Evolutionary conservation across 2,329 filamentous ascomycete species (phyloP), one percentile per base, ranked within the genome.

Genomic region (Aspergillus sp.): DNA sequence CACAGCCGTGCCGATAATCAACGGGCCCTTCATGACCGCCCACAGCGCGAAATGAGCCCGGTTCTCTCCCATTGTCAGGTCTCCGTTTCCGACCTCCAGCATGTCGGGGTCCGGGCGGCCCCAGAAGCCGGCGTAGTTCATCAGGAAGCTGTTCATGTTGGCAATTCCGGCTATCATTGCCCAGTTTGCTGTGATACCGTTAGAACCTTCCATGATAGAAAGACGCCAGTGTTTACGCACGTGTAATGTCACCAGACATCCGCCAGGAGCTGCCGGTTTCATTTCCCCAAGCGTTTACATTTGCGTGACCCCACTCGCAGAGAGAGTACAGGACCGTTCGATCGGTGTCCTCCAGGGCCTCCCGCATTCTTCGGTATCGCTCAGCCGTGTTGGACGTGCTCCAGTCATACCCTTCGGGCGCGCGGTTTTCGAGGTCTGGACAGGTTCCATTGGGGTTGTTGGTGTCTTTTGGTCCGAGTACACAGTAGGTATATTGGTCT

Each of bases 291-390:
- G 48, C 45, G 32, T 65, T 61, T 3, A 74, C 69, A 11, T 66
- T 55, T 0, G 65, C 69, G 11, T 61, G 47, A 3, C 72, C 72
- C 71, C 72, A 75, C 17, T 68, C 60, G 45, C 71, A 75, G 10
- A 75, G 53, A 8, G 60, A 67, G 49, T 67, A 74, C 3, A 69
- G 48, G 8, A 75, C 74, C 0, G 63, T 57, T 10, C 62, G 55
- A 29, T 64, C 54, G 32, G 66, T 61, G 4, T 36, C 57, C 1
- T 60, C 44, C 3, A 75, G 54, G 1, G 68, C 68, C 45, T 74
- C 63, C n/a, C 67, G 58, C 72, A 77, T 76, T 13, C 45, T 39
- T 4, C 44, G 45, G 49, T 66, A 77, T 6, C 72, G 62, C 16
- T 60, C 43, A 3, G 64, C 60, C 0, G 67, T 70, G 13, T 59